phyloP scores from a whole-genome alignment of 73 alveolate species.

The Durusdinium trenchii region DNA sequence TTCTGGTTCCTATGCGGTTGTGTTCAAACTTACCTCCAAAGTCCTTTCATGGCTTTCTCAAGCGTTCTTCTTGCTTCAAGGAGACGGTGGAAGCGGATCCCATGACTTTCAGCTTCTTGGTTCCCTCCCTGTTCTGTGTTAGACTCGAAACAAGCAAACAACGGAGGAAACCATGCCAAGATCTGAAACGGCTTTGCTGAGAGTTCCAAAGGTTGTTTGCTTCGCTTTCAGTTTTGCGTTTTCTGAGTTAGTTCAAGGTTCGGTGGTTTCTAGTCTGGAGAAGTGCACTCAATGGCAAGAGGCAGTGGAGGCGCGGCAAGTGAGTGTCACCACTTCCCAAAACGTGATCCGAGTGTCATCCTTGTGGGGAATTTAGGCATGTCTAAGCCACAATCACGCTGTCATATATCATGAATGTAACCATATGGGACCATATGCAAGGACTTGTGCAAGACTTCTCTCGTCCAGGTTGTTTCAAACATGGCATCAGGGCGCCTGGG shows the following conservation, averaged over 20 bases:
- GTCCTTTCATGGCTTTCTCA: no score
- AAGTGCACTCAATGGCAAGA: conserved; percentile 46
- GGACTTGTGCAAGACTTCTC: background rate
- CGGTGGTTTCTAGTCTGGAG: conserved; percentile 1
- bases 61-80: no score
- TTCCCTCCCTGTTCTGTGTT: no score
- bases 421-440: background rate
- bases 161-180: no score
- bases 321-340: background rate
- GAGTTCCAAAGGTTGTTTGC: background rate
- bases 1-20: no score
- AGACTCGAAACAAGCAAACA: no score
- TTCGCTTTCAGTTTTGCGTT: background rate
- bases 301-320: background rate
- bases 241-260: background rate
- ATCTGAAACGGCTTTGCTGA: no score
- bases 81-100: conserved; percentile 8
- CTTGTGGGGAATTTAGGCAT: background rate
- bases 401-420: no score
- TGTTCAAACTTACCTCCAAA: no score
- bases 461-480: background rate
- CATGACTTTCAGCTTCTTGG: conserved; percentile 21
- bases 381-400: no score
- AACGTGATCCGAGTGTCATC: background rate
- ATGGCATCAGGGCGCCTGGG: conserved; percentile 22